Evolutionary conservation across 2,329 filamentous ascomycete genomes (phyloP), one percentile per base, ranked within the genome.

Genomic region (Trichophyton rubrum): DNA sequence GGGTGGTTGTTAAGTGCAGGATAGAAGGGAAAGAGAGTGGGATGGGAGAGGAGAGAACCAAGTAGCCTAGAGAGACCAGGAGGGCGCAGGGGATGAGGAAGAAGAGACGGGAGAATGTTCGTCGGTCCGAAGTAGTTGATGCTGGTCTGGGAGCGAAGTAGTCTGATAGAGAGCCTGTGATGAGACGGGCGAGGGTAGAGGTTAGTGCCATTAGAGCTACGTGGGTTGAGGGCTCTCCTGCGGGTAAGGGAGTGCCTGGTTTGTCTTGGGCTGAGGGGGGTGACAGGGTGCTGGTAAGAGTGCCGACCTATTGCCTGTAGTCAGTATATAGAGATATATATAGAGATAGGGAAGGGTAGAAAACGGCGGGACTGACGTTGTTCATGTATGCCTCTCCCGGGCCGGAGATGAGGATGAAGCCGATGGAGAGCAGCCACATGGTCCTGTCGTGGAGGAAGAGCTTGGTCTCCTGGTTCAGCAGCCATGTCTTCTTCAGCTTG

Each of bases 331-430:
- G 4, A 24, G 35, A 7, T 13, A 22, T 27, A 4, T 15, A 17
- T 49, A 15, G 4, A 9, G 22, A 45, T 4, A 11, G 5, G 15
- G n/a, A 8, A 33, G 20, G 45, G 3, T 24, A 6, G 33, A 35
- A 35, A 27, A 7, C 22, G 30, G n/a, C n/a, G 45, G 2, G 7
- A 68, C 70, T 64, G 64, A 77, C 78, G 68, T 97, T 99, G 76
- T 97, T 99, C 75, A 97, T 90, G 72, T 96, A 99, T 9, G 92
- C 89, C 74, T 99, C 93, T n/a, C 91, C 92, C 0, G 93, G 92
- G 0, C 93, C 93, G 59, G 91, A 89, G 67, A 96, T 89, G 64
- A 97, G 82, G 73, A 97, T 89, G 75, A 99, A 97, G 20, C 90
- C 91, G 0, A 86, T 77, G 0, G 92, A 90, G 66, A 99, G 86